Conservation (phyloP, 2,329 filamentous ascomycete genomes). For the Fusarium beomiforme region DNA sequence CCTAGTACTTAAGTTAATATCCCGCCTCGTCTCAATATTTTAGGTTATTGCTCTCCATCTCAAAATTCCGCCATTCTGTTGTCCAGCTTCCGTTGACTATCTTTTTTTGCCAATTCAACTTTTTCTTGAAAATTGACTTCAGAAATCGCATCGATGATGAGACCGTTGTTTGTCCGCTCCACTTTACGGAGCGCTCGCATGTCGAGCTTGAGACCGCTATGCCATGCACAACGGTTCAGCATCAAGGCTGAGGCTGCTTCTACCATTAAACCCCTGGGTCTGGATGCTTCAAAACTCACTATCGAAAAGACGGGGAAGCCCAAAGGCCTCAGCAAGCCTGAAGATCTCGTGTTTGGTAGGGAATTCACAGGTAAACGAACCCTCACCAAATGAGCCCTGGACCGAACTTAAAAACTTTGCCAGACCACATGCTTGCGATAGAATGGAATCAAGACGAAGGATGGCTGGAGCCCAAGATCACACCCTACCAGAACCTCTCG, state of each 20-base stretch:
- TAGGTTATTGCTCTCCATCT: background rate
- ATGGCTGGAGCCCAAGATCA: conserved; percentile 85
- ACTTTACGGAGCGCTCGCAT: conserved; percentile 52
- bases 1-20: conserved; percentile 33
- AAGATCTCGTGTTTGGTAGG: conserved; percentile 88
- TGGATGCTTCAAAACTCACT: conserved; percentile 81
- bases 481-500: conserved; percentile 95
- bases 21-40: conserved; percentile 8
- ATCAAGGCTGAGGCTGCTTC: conserved; percentile 62
- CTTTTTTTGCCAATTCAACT: background rate
- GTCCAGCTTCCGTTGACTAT: background rate
- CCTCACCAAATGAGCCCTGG: background rate
- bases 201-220: conserved; percentile 49
- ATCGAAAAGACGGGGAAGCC: conserved; percentile 80
- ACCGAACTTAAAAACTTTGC: conserved; percentile 25
- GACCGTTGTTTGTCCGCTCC: conserved; percentile 45
- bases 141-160: conserved; percentile 40
- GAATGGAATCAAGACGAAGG: conserved; percentile 90
- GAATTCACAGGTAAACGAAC: conserved; percentile 80
- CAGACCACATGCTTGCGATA: conserved; percentile 96
- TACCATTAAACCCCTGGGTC: conserved; percentile 65
- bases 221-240: conserved; percentile 58
- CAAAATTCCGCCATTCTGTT: background rate
- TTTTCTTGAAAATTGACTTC: conserved; percentile 8
- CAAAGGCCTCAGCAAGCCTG: conserved; percentile 76